These are phyloP conservation scores for Pseudognaphalium luteoalbum DNA, from an alignment of 129 eudicot genomes.

Conservation along the genomic window DNA sequence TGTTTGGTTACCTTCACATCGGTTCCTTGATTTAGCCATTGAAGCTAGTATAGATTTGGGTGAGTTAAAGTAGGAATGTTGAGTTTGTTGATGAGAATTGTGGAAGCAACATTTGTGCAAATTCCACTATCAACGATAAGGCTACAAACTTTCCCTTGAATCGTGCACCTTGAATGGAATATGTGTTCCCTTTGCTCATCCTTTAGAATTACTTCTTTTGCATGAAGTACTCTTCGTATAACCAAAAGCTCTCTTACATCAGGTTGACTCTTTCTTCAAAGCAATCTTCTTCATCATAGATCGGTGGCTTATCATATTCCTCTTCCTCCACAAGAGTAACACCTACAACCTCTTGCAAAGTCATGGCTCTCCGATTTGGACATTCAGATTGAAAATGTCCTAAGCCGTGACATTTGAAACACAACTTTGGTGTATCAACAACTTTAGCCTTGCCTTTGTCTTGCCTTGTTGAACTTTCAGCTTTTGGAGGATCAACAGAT, in stretches of 20 bases:
- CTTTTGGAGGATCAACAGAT: background rate
- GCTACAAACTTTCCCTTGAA: constrained; percentile 8
- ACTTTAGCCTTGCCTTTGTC: background rate
- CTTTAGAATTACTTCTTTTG: background rate
- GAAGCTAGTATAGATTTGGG: too few relatives aligned
- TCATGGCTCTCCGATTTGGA: constrained; percentile 12
- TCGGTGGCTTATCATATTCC: background rate
- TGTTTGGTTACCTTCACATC: too few relatives aligned
- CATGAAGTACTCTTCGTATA: background rate
- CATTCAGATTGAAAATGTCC: constrained; percentile 9
- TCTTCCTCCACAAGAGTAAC: background rate
- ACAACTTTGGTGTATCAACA: background rate
- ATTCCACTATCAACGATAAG: constrained; percentile 25
- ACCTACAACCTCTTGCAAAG: background rate
- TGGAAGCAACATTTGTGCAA: constrained; percentile 18
- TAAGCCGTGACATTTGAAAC: constrained; percentile 19
- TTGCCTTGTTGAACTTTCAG: constrained; percentile 2
- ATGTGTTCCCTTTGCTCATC: constrained; percentile 18
- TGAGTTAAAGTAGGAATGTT: too few relatives aligned
- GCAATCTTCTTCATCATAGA: background rate
- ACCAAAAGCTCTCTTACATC: constrained; percentile 1
- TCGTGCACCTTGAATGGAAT: constrained; percentile 20
- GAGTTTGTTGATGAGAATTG: background rate
- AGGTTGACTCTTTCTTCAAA: background rate
- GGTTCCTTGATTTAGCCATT: too few relatives aligned